Base-by-base conservation (phyloP, 1,139 yeast species). In the Blastobotrys raffinosifermentans region DNA sequence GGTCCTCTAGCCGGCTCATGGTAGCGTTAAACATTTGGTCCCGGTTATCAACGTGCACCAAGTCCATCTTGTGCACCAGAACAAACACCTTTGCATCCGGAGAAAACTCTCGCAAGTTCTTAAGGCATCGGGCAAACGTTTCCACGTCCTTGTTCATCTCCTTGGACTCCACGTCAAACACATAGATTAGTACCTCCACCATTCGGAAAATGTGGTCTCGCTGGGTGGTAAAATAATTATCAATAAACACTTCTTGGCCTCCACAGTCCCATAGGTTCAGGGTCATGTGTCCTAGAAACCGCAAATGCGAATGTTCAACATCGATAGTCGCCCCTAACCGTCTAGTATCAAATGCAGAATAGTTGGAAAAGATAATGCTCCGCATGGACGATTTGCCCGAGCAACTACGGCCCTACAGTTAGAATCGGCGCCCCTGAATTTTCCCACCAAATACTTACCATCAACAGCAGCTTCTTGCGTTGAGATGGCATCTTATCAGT, bases 381-480 rank as follows among this genome's bases (percentile, higher is more conserved):
- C 98, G 70, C 99, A 91, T 91, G 8, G 96, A 87, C 4, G 96
- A 85, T 61, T 91, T 91, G 2, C 99, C 99, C 6, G 96, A 85
- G 33, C 99, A 97, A 17, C 94, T 81, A 35, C 97, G 82, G 64
- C 98, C 98, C 91, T 69, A 56, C 10, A 60, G 27, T 25, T 25
- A 25, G 27, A 6, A 8, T 14, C 7, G 15, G 7, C 27, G 8
- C 21, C 45, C 23, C 58, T 32, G 9, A 19, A 11, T 10, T 34
- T 26, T n/a, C 18, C 26, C 17, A 10, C 8, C 20, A 10, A 8
- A 13, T 15, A 52, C 68, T 19, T 48, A 66, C 71, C 73, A 75
- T 75, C 19, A 75, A 61, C 34, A 75, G 65, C 26, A 75, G 65
- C 53, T 75, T 75, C 56, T 73, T 73, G 21, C 69, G 50, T 16